Base-by-base conservation (phyloP, 208 protist genomes). In the Crithidia bombi region DNA sequence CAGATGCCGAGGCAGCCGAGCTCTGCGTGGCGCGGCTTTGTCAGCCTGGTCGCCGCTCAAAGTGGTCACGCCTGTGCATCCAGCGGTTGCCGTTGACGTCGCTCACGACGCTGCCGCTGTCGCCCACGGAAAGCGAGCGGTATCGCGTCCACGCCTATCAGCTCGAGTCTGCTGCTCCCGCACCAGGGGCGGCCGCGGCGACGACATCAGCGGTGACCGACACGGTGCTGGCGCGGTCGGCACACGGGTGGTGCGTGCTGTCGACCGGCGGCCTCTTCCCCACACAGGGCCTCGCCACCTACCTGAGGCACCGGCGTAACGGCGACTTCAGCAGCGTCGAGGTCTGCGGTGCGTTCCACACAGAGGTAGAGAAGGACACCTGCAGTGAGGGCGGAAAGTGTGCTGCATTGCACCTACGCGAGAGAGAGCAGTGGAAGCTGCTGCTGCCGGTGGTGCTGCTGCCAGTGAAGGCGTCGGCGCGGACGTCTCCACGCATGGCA, bases 181-280 rank as follows among this genome's bases (percentile, higher is more conserved):
- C 55, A 6, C 54, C 51, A 3, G 46, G 35, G 19, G 32, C 41
- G 10, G 26, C 39, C 0, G 23, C 63, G 9, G 32, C 30, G 30
- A 30, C 54, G 21, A 11, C 56, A 7, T 25, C 55, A 0, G 57
- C 39, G 23, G 19, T 71, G 38, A 25, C 28, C 6, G 71, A 77
- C 41, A 71, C 64, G 23, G 71, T 71, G 6, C 71, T 77, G 10
- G 64, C 71, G 14, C 63, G 43, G 19, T 23, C 44, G 2, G 54
- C 71, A 0, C 25, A 21, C 26, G 65, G 71, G 28, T 77, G 71
- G 71, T 77, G 64, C 11, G 57, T 77, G 14, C 39, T 77, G 39
- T 77, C 71, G 15, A 77, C 71, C 2, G 71, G 64, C 0, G 71
- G 56, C 14, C 71, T 77, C n/a, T 71, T 69, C 43, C 71, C 71